Conservation (phyloP, 83 land plant species). For the Picea abies region DNA sequence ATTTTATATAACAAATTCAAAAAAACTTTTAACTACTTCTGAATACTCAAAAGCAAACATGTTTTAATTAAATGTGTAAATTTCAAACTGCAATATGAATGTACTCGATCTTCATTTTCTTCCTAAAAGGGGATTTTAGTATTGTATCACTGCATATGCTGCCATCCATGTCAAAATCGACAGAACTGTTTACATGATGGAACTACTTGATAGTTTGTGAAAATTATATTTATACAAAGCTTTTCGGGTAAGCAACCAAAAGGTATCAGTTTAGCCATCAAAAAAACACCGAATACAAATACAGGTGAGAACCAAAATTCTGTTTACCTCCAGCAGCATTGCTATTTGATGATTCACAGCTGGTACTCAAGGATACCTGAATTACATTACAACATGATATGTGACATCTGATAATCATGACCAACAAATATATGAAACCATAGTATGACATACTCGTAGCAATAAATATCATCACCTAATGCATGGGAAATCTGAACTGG, state of each 20-base stretch:
- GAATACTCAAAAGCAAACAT: no score
- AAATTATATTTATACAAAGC: neutral
- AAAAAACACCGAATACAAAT: neutral
- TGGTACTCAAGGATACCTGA: conserved; percentile 1
- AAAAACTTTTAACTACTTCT: no score
- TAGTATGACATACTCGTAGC: neutral
- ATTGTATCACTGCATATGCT: neutral
- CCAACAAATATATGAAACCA: neutral
- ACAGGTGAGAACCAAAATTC: neutral
- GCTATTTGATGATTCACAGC: neutral
- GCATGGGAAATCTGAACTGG: neutral
- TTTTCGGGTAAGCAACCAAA: neutral
- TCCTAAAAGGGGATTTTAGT: no score
- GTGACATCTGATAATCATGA: neutral
- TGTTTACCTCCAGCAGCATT: neutral
- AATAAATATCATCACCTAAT: neutral
- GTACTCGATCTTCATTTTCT: no score
- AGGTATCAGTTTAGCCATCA: neutral
- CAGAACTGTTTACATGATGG: neutral
- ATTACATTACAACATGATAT: neutral
- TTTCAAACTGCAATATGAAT: neutral
- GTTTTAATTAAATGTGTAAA: no score
- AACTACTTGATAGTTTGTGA: neutral
- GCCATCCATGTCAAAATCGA: neutral
- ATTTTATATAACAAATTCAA: no score